These are phyloP conservation scores for Nemania serpens DNA, from an alignment of 2,329 filamentous ascomycete genomes.

Conservation along the genomic window DNA sequence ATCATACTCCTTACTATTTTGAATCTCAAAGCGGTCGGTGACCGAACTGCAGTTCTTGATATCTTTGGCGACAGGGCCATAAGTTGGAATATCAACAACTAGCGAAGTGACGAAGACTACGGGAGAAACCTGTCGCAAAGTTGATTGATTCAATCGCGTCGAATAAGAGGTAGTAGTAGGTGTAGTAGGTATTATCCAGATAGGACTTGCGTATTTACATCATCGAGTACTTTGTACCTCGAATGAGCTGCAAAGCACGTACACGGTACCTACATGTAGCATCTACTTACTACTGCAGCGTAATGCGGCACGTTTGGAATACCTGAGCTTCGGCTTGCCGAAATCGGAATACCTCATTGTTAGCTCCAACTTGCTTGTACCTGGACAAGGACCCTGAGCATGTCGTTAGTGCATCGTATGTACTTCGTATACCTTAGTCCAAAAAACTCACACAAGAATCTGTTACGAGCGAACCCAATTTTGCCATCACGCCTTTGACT, in stretches of 20 bases:
- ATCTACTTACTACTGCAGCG: background rate
- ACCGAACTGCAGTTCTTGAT: conserved; percentile 4
- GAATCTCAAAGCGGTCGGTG: background rate
- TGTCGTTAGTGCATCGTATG: background rate
- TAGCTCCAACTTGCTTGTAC: conserved; percentile 5
- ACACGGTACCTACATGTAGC: background rate
- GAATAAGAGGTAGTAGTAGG: background rate
- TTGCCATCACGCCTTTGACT: background rate
- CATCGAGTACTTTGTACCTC: background rate
- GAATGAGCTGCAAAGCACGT: no score
- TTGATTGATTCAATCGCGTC: conserved; percentile 7
- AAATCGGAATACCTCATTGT: conserved; percentile 19
- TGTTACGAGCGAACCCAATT: background rate
- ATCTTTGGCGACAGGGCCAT: background rate
- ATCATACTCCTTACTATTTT: background rate
- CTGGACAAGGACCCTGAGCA: conserved; percentile 4
- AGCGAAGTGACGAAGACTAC: background rate
- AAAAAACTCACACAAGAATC: conserved; percentile 5
- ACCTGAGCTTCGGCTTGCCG: conserved; percentile 18
- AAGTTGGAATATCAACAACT: background rate
- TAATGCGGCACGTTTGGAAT: background rate
- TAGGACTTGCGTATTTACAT: background rate
- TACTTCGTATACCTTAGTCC: conserved; percentile 3
- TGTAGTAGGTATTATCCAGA: background rate
- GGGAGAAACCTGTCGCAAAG: background rate